phyloP scores from a whole-genome alignment of 1,139 yeast genomes.

The Nematodospora anomalae region DNA sequence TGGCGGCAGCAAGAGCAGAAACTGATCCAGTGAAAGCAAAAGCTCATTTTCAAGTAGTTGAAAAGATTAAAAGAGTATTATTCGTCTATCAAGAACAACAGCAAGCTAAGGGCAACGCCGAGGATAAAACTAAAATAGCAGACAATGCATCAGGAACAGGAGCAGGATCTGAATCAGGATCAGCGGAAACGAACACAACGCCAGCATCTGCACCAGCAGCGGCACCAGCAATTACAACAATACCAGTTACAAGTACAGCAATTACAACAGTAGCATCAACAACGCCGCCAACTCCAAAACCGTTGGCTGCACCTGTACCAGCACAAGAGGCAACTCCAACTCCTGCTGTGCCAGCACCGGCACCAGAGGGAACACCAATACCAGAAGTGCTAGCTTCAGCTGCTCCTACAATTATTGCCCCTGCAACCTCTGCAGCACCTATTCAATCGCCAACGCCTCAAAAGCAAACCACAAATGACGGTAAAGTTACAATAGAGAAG shows the following conservation, averaged over 20 bases:
- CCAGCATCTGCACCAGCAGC: constrained; percentile 3
- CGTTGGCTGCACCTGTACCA: neutral
- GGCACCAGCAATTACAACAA: constrained; percentile 1
- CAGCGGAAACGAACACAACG: constrained; percentile 11
- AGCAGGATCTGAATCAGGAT: constrained; percentile 9
- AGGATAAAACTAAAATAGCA: constrained; percentile 21
- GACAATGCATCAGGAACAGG: constrained; percentile 27
- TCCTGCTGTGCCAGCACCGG: neutral
- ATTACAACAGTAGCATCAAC: constrained; percentile 1
- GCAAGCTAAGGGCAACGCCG: constrained; percentile 19
- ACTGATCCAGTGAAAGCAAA: constrained; percentile 61
- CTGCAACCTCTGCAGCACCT: constrained; percentile 5
- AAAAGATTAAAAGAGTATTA: constrained; percentile 56
- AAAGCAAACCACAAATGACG: constrained; percentile 7
- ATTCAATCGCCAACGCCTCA: constrained; percentile 12
- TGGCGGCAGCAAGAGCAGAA: constrained; percentile 59
- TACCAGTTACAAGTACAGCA: neutral
- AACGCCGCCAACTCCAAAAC: constrained; percentile 2
- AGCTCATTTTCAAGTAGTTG: constrained; percentile 66
- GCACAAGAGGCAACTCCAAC: constrained; percentile 1
- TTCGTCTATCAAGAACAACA: constrained; percentile 45
- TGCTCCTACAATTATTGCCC: neutral
- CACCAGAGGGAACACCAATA: neutral
- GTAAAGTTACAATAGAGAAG: constrained; percentile 36
- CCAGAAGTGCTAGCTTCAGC: constrained; percentile 2